Evolutionary conservation across 306 rosid species (phyloP), one percentile per base, ranked within the genome.

Genomic region (Vigna trinervia): DNA sequence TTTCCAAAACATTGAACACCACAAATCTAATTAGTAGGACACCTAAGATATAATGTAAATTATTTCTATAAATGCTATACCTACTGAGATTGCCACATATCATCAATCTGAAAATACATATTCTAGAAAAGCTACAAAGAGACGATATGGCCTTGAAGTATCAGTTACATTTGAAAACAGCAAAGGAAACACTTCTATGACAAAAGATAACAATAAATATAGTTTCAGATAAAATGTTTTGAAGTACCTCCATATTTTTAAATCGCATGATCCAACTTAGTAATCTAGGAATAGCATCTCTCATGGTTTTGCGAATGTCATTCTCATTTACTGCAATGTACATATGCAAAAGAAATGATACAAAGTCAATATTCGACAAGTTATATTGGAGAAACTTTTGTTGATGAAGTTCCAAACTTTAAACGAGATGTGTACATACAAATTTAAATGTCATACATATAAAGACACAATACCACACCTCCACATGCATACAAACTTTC

Each of bases 401-500:
- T 26, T 46, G 74, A 36, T 28, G 45, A 77, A 53, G 67, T 72
- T 78, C 73, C 15, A 51, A 60, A 69, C 74, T 54, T 23, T 73
- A 13, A 72, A 80, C 52, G 75, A 73, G 61, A 71, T 43, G 50
- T 58, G 26, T 54, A 36, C 54, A 46, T 46, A 41, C 57, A 71
- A 74, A 83, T 57, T 73, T 57, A 20, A 20, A 45, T 39, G 53
- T 5, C 17, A 66, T 2, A 30, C 48, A 66, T 12, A 36, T 60
- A 73, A 5, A 61, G 43, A 73, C 58, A 78, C 47, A 19, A 58
- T 30, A 56, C 20, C 65, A 34, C 65, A 92, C 98, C 98, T 90
- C 90, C 91, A 63, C 96, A 92, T 39, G 97, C 96, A 89, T 90
- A 95, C 67, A 95, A 80, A 80, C 89, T 92, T 85, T 95, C 98